Percentiles rank a stretch among this genome's conserved stretches.
Evolutionary conservation across 2,329 filamentous ascomycete species (phyloP).

Genomic region (Monosporascus sp.): DNA sequence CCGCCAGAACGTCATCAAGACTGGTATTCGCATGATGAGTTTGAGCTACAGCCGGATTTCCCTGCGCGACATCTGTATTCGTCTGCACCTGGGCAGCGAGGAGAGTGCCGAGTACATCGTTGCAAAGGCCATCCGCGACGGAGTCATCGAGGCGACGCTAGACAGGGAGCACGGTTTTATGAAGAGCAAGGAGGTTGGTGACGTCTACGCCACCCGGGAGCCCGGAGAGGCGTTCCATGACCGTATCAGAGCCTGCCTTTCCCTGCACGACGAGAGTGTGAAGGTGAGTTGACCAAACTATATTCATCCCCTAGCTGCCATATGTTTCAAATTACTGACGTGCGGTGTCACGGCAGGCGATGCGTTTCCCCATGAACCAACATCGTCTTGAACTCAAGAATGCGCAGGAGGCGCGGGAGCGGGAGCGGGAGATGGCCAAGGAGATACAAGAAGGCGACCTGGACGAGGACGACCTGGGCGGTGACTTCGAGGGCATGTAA

Average conservation of each 20-base stretch:
- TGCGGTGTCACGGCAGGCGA: constrained; percentile 55
- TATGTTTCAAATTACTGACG: constrained; percentile 21
- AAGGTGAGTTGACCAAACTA: constrained; percentile 58
- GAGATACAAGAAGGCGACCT: constrained; percentile 97
- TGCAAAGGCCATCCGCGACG: constrained; percentile 95
- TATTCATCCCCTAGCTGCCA: neutral
- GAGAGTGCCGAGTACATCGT: constrained; percentile 99
- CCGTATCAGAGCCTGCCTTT: constrained; percentile 85
- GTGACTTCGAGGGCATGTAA: constrained; percentile 93
- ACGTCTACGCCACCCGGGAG: constrained; percentile 93
- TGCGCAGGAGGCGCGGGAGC: constrained; percentile 93
- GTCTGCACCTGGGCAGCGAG: constrained; percentile 86
- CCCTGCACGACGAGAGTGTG: constrained; percentile 93
- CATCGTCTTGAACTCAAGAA: constrained; percentile 96
- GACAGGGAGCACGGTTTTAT: constrained; percentile 95
- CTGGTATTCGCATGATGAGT: constrained; percentile 98
- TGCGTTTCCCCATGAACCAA: constrained; percentile 99
- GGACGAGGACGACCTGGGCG: constrained; percentile 92
- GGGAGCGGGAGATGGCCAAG: constrained; percentile 95
- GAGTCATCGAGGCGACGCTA: constrained; percentile 90
- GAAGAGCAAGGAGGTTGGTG: constrained; percentile 95
- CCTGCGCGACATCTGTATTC: constrained; percentile 92
- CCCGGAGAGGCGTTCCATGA: constrained; percentile 97
- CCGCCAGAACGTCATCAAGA: constrained; percentile 98
- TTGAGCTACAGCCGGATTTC: constrained; percentile 97